Conservation (phyloP, 1,284 basidiomycete species). For the Ustilago lituana region DNA sequence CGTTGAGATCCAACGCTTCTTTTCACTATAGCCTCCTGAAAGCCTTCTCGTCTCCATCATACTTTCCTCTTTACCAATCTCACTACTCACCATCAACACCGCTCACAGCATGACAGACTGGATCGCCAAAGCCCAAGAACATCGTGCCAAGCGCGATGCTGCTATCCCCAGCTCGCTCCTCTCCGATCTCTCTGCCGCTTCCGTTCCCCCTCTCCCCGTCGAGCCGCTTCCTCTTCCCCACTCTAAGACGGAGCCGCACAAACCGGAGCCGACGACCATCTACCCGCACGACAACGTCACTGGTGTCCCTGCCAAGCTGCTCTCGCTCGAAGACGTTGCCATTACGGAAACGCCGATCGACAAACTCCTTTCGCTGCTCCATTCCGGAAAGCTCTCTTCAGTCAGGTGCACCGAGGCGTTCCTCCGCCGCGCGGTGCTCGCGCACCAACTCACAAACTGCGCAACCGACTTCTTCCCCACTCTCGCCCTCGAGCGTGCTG, state of each 20-base stretch:
- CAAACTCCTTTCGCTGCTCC: constrained; percentile 29
- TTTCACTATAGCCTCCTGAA: too few relatives aligned
- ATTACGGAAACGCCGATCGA: constrained; percentile 40
- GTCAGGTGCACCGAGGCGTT: constrained; percentile 42
- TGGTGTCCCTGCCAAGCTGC: constrained; percentile 20
- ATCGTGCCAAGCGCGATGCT: constrained; percentile 35
- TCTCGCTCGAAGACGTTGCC: constrained; percentile 34
- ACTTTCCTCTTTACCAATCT: neutral
- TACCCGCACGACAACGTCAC: constrained; percentile 32
- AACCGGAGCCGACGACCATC: constrained; percentile 32
- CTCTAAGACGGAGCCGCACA: constrained; percentile 21
- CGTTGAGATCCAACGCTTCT: too few relatives aligned
- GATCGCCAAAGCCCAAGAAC: constrained; percentile 19
- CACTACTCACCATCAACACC: neutral
- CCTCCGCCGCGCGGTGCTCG: constrained; percentile 32
- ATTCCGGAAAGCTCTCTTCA: constrained; percentile 28
- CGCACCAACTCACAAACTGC: constrained; percentile 49
- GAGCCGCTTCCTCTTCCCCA: constrained; percentile 36
- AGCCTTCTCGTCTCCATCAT: neutral
- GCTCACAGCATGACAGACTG: constrained; percentile 27
- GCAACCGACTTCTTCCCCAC: constrained; percentile 62
- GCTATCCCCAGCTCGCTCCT: constrained; percentile 23
- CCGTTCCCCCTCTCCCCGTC: constrained; percentile 20
- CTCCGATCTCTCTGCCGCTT: constrained; percentile 20
- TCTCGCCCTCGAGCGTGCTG: constrained; percentile 74